Evolutionary conservation across 257 asterid genomes (phyloP).

Genomic region (Gynochthodes officinalis): DNA sequence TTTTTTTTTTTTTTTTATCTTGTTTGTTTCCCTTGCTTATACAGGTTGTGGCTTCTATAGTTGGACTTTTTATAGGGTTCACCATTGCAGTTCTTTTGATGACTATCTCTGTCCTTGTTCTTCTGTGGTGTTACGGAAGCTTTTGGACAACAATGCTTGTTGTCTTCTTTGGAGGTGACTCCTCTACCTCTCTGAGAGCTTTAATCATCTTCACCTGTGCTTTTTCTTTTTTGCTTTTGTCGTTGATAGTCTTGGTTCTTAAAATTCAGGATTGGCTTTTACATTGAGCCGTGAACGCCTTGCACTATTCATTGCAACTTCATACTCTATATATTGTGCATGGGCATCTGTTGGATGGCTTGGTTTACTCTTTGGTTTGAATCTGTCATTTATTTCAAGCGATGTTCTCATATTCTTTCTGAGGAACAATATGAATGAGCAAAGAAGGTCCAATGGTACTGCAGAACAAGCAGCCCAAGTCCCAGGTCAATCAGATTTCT

Average conservation of each 20-base stretch:
- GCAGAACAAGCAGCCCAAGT: slow-evolving; percentile 61
- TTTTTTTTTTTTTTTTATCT: background rate
- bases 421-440: slow-evolving; percentile 57
- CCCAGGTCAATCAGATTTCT: slow-evolving; percentile 51
- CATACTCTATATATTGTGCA: slow-evolving; percentile 72
- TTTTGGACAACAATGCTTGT: slow-evolving; percentile 73
- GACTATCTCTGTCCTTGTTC: slow-evolving; percentile 39
- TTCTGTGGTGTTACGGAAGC: slow-evolving; percentile 85
- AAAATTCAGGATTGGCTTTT: slow-evolving; percentile 66
- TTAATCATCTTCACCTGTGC: slow-evolving; percentile 8
- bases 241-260: slow-evolving; percentile 18
- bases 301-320: slow-evolving; percentile 59
- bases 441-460: slow-evolving; percentile 41
- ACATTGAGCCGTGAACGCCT: slow-evolving; percentile 53
- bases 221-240: slow-evolving; percentile 10
- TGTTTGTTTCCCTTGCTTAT: slow-evolving; percentile 13
- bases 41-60: slow-evolving; percentile 57
- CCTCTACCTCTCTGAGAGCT: slow-evolving; percentile 18
- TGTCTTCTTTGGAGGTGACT: slow-evolving; percentile 68
- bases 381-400: slow-evolving; percentile 82
- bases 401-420: slow-evolving; percentile 68
- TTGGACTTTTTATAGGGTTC: slow-evolving; percentile 67
- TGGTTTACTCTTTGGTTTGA: slow-evolving; percentile 66
- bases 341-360: slow-evolving; percentile 83
- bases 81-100: slow-evolving; percentile 47